Base-by-base conservation (phyloP, 2,329 filamentous ascomycete species). In the Ampelomyces quisqualis region DNA sequence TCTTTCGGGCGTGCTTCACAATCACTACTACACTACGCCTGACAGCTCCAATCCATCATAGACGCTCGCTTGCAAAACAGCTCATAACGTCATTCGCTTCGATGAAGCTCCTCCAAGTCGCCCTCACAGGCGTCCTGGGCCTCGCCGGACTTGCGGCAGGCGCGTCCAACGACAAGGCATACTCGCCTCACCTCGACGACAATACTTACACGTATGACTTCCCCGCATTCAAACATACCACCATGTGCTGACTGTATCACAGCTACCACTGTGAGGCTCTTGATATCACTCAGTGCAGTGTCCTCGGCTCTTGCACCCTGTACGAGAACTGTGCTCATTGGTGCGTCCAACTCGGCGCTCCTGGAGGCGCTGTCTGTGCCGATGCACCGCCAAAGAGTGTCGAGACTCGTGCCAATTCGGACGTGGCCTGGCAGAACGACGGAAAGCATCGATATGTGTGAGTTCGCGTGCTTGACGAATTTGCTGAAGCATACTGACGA, bases 91-190 rank as follows among this genome's bases (percentile, higher is more conserved):
- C n/a, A 18, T 14, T 14, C 30, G 10, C 30, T 38, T 22, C 29
- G 5, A 52, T 50, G 43, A 52, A 45, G 30, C 36, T 41, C 13
- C 13, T 39, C 23, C 13, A 24, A 7, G 5, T 34, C 37, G 38
- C 38, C n/a, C 31, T 49, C 18, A 13, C 29, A 22, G 37, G 38
- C 7, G 26, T 47, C 14, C 6, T 27, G 15, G 37, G 37, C 9
- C 22, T 51, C 5, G 26, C 36, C 13, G 31, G 34, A n/a, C 29
- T 52, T 13, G 35, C 20, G 19, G 30, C 15, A 24, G 38, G 31
- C 7, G 34, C 35, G 13, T 24, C 32, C 10, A 20, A 30, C 14
- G 15, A 14, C 8, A 7, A 15, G 18, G 35, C 11, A 17, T 28
- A 36, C 9, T 11, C 6, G 6, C 17, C 23, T 13, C 18, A 36